Conservation (phyloP, 257 asterid species). For the Gentiana macrophylla region DNA sequence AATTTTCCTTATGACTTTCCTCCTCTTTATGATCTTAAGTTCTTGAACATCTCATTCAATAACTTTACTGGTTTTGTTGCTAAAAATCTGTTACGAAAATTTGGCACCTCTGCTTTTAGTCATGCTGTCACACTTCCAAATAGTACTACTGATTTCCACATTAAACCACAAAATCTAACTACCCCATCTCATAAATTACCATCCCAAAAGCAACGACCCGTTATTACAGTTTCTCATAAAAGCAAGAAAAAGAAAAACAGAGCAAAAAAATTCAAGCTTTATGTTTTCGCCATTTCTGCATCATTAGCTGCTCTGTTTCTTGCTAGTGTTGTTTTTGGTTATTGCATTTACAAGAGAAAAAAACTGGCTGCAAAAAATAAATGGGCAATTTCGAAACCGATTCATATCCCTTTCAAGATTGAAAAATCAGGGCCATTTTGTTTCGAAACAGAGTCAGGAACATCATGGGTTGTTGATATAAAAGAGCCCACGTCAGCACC, state of each 20-base stretch:
- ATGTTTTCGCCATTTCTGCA: constrained; percentile 24
- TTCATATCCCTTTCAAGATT: constrained; percentile 48
- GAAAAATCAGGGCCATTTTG: constrained; percentile 91
- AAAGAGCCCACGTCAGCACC: constrained; percentile 86
- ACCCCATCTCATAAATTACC: constrained; percentile 22
- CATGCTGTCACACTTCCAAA: constrained; percentile 33
- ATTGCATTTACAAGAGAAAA: constrained; percentile 39
- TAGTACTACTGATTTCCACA: constrained; percentile 24
- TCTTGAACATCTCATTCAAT: constrained; percentile 69
- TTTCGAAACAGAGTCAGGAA: constrained; percentile 86
- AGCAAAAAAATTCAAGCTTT: constrained; percentile 19
- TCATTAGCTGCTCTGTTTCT: constrained; percentile 26
- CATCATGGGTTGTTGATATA: constrained; percentile 89
- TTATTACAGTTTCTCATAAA: constrained; percentile 2
- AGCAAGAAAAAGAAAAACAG: constrained; percentile 12
- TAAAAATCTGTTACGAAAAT: constrained; percentile 19
- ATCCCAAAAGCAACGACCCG: constrained; percentile 4
- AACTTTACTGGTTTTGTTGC: constrained; percentile 40
- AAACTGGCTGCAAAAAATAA: constrained; percentile 35
- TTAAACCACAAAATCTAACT: constrained; percentile 17
- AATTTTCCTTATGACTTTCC: constrained; percentile 63
- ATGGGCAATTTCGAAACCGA: constrained; percentile 83
- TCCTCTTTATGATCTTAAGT: constrained; percentile 28
- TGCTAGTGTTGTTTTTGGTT: constrained; percentile 4
- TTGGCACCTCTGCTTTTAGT: constrained; percentile 43